Evolutionary conservation across 805 yeast species (phyloP).

Genomic region (Yamadazyma scolyti): DNA sequence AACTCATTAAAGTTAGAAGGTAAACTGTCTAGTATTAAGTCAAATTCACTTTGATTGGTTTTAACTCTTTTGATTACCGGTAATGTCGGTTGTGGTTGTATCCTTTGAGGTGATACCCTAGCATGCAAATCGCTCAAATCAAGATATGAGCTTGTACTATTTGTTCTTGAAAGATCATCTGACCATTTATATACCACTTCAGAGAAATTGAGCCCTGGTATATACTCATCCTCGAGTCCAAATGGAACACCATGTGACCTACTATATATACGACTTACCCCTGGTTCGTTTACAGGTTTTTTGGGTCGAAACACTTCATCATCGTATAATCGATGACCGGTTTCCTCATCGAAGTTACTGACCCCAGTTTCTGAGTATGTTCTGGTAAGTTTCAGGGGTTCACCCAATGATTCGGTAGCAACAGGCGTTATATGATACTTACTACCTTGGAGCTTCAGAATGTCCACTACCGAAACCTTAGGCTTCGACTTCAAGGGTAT

Average conservation of each 20-base stretch:
- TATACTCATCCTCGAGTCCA: conserved; percentile 73
- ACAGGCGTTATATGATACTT: conserved; percentile 13
- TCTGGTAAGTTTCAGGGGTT: conserved; percentile 37
- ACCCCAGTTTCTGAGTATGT: conserved; percentile 67
- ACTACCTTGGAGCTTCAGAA: conserved; percentile 14
- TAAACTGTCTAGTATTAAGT: conserved; percentile 36
- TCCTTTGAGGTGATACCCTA: conserved; percentile 41
- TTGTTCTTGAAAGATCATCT: conserved; percentile 12
- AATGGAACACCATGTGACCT: conserved; percentile 27
- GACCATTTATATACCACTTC: conserved; percentile 48
- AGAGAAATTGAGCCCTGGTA: conserved; percentile 65
- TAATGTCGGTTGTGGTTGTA: conserved; percentile 9
- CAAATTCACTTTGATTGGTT: conserved; percentile 23
- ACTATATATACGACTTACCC: conserved; percentile 22
- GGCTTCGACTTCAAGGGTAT: conserved; percentile 39
- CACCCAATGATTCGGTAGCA: conserved; percentile 1
- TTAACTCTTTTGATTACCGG: conserved; percentile 5
- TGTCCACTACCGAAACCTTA: conserved; percentile 33
- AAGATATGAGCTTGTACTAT: conserved; percentile 32
- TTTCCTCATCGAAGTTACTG: conserved; percentile 51
- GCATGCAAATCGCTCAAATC: conserved; percentile 42
- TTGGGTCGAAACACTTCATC: conserved; percentile 50
- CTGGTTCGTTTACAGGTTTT: conserved; percentile 5
- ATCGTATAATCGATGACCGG: conserved; percentile 53
- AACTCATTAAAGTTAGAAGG: conserved; percentile 53